Conservation (phyloP, 1,284 basidiomycete species). For the Porogramme epimiltina region DNA sequence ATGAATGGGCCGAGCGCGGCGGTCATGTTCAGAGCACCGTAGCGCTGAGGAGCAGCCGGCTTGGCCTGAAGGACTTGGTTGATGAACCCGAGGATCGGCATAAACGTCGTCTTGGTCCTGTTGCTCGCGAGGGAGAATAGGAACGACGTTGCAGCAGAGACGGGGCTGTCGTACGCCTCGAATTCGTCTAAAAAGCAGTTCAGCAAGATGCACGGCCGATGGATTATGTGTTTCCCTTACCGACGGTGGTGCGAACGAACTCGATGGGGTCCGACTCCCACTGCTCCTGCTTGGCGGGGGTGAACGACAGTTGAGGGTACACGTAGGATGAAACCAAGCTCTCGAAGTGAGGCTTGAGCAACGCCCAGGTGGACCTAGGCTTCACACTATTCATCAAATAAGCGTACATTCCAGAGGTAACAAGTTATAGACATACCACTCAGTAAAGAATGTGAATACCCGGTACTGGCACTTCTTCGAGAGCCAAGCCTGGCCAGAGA, state of each 20-base stretch:
- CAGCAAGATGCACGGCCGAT: not conserved
- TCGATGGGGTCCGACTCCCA: conserved; percentile 83
- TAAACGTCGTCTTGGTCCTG: conserved; percentile 76
- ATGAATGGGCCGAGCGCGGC: conserved; percentile 75
- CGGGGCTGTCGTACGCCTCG: conserved; percentile 74
- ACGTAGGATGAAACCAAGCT: conserved; percentile 75
- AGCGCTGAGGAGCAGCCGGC: conserved; percentile 64
- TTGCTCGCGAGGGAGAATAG: conserved; percentile 75
- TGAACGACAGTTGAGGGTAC: conserved; percentile 86
- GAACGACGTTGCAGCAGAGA: conserved; percentile 78
- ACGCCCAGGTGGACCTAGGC: conserved; percentile 83
- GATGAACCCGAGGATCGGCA: conserved; percentile 77
- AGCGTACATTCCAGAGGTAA: conserved; percentile 1
- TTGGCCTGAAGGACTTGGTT: conserved; percentile 67
- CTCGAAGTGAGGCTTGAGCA: conserved; percentile 82
- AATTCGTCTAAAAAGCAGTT: conserved; percentile 62
- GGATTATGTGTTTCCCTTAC: conserved; percentile 40
- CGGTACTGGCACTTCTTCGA: conserved; percentile 82
- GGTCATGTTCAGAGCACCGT: conserved; percentile 83
- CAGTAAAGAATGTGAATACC: conserved; percentile 81
- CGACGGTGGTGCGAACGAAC: conserved; percentile 71
- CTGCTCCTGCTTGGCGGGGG: conserved; percentile 59
- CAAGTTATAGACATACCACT: conserved; percentile 59
- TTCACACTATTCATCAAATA: conserved; percentile 62
- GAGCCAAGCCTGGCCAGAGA: conserved; percentile 74